A percentile compares a stretch with the other conserved stretches of the same genome.
Evolutionary conservation across 805 yeast species (phyloP).

Genomic region (Wickerhamomyces strasburgensis): DNA sequence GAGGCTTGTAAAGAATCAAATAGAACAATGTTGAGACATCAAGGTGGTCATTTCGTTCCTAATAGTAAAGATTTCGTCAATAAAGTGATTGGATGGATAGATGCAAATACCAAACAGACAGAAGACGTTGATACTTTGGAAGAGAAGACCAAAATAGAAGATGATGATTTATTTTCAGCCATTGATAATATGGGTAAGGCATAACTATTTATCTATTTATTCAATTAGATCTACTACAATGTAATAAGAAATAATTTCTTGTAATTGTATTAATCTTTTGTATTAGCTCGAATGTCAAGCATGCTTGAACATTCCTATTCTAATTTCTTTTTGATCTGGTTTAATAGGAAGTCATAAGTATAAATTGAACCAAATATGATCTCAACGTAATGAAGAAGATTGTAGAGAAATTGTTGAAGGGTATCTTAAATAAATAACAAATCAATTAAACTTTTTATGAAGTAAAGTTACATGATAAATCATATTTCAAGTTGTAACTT

Average conservation of each 20-base stretch:
- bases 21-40: conserved; percentile 61
- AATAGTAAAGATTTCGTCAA: conserved; percentile 50
- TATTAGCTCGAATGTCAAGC: too few species aligned
- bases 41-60: conserved; percentile 98
- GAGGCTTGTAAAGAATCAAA: conserved; percentile 39
- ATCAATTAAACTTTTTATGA: conserved; percentile 12
- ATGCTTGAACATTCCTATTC: too few species aligned
- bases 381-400: not conserved
- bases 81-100: conserved; percentile 32
- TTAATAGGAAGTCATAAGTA: too few species aligned
- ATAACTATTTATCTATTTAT: conserved; percentile 1
- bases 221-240: too few species aligned
- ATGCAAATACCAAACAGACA: conserved; percentile 4
- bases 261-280: too few species aligned
- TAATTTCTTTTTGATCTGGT: too few species aligned
- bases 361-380: too few species aligned
- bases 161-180: conserved; percentile 32
- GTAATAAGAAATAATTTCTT: too few species aligned
- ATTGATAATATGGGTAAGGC: conserved; percentile 37
- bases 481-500: conserved; percentile 41
- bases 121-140: conserved; percentile 1
- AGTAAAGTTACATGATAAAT: conserved; percentile 43
- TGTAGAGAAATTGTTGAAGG: not conserved
- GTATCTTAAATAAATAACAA: not conserved
- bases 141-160: conserved; percentile 7